Conservation (phyloP, 1,284 basidiomycete species). For the Ganoderma leucocontextum region DNA sequence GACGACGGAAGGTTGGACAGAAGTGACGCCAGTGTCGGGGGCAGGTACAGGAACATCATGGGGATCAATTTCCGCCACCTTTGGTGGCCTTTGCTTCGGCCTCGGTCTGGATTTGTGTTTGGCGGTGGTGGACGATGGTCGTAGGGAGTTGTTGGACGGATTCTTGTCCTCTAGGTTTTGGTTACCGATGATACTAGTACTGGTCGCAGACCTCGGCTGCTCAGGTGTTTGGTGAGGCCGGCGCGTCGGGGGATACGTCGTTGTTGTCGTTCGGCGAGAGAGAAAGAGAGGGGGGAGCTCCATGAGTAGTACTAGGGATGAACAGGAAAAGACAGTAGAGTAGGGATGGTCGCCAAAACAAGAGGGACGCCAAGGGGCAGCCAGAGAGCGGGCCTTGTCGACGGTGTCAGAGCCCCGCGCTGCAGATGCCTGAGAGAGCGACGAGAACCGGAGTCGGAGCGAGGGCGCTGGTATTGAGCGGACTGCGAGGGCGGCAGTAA, state of each 20-base stretch:
- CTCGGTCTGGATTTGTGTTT: slow-evolving; percentile 23
- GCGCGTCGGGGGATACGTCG: not conserved
- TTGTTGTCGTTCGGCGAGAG: slow-evolving; percentile 15
- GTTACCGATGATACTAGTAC: not conserved
- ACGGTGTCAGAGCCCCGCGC: slow-evolving; percentile 32
- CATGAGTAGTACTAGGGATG: slow-evolving; percentile 20
- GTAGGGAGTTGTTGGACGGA: not conserved
- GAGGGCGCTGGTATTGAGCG: not conserved
- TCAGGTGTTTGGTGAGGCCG: slow-evolving; percentile 1
- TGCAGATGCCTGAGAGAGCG: slow-evolving; percentile 11
- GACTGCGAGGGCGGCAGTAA: not conserved
- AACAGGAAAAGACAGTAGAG: slow-evolving; percentile 27
- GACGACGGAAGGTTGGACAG: slow-evolving; percentile 28
- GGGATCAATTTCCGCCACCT: slow-evolving; percentile 43
- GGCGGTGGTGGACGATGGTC: not conserved
- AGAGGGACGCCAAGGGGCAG: not conserved
- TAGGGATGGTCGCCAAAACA: slow-evolving; percentile 21
- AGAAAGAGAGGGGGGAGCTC: slow-evolving; percentile 18
- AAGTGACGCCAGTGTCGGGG: slow-evolving; percentile 54
- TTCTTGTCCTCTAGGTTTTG: not conserved
- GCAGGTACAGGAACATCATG: slow-evolving; percentile 63
- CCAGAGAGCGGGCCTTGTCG: not conserved
- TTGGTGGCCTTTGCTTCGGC: slow-evolving; percentile 34
- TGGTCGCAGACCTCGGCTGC: too few relatives aligned
- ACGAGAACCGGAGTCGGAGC: not conserved